A percentile compares a stretch with the other conserved stretches of the same genome.
Conservation (phyloP, 306 rosid species). For the Glycine soja region DNA sequence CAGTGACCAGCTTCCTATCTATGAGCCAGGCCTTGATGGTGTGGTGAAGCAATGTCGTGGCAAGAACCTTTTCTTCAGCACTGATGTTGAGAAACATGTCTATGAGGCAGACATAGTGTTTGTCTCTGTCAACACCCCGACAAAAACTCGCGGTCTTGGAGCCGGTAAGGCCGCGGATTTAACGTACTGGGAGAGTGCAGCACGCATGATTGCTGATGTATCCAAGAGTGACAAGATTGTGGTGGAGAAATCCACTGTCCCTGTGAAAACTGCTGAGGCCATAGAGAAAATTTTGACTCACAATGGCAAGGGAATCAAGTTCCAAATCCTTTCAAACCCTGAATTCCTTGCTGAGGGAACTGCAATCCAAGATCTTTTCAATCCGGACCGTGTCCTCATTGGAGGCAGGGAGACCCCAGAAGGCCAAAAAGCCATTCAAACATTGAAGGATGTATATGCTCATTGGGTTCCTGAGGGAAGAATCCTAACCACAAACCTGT, state of each 20-base stretch:
- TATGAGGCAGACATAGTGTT: conserved; percentile 89
- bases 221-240: conserved; percentile 91
- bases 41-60: conserved; percentile 85
- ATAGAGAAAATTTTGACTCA: conserved; percentile 93
- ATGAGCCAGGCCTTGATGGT: conserved; percentile 89
- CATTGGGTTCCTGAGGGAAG: conserved; percentile 88
- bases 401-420: conserved; percentile 92
- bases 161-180: conserved; percentile 97
- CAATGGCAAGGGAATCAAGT: conserved; percentile 84
- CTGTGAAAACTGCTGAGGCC: conserved; percentile 97
- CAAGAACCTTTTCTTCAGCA: conserved; percentile 96
- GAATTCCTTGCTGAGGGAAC: conserved; percentile 98
- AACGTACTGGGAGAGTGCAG: conserved; percentile 97
- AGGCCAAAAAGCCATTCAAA: conserved; percentile 75
- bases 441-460: conserved; percentile 79
- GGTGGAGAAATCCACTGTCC: conserved; percentile 96
- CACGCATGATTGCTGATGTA: conserved; percentile 95
- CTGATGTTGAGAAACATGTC: conserved; percentile 88
- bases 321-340: conserved; percentile 90
- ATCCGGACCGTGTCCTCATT: conserved; percentile 85
- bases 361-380: conserved; percentile 84
- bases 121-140: conserved; percentile 94
- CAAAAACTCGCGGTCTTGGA: conserved; percentile 89
- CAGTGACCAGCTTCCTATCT: conserved; percentile 91
- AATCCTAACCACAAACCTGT: conserved; percentile 88